phyloP scores from a whole-genome alignment of 1,284 basidiomycete species.

The Leccinum griseonigrum region DNA sequence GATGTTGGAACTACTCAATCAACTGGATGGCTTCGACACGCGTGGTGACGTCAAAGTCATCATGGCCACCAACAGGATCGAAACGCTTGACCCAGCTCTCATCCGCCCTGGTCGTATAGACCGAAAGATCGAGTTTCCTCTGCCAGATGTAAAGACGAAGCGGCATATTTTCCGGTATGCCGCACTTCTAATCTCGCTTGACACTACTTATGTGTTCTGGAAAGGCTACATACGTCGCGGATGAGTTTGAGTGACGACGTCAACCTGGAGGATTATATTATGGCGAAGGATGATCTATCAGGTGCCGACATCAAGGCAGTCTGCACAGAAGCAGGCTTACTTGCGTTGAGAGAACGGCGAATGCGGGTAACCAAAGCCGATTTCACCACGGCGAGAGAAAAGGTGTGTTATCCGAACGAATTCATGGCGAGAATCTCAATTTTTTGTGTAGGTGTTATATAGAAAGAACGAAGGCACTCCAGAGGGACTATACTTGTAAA shows the following conservation, averaged over 20 bases:
- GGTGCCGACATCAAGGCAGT: conserved; percentile 99
- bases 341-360: conserved; percentile 91
- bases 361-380: conserved; percentile 97
- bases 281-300: conserved; percentile 94
- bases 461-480: conserved; percentile 93
- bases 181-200: not conserved
- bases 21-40: conserved; percentile 99
- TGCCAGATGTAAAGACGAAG: conserved; percentile 95
- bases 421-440: conserved; percentile 18
- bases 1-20: conserved; percentile 98
- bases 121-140: conserved; percentile 95
- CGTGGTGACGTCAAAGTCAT: conserved; percentile 98
- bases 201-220: conserved; percentile 5
- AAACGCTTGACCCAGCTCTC: conserved; percentile 93
- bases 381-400: conserved; percentile 85
- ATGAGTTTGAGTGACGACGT: conserved; percentile 95
- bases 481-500: conserved; percentile 76
- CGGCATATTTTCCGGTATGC: conserved; percentile 92
- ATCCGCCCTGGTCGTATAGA: conserved; percentile 99
- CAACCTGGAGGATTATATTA: conserved; percentile 94
- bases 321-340: conserved; percentile 93
- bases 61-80: conserved; percentile 93
- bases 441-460: conserved; percentile 66
- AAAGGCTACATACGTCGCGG: conserved; percentile 88
- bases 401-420: conserved; percentile 48